These are phyloP conservation scores for Gonapodya prolifera DNA, from an alignment of 192 early-diverging fungal genomes.

Conservation along the genomic window DNA sequence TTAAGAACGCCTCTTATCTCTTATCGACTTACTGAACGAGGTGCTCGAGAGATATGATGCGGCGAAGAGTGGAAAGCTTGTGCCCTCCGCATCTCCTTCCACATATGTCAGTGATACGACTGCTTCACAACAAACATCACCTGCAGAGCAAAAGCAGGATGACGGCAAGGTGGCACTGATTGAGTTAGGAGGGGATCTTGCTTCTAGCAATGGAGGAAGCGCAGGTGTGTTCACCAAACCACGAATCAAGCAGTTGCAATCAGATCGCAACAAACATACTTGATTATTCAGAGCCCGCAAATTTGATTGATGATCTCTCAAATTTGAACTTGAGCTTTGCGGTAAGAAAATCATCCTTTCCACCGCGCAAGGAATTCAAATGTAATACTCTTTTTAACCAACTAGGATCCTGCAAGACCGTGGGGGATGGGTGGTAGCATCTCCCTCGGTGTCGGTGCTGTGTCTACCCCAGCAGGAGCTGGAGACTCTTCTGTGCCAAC, in stretches of 20 bases:
- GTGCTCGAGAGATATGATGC: conserved; percentile 17
- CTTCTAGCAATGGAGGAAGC: background rate
- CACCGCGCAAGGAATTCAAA: background rate
- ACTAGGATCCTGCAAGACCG: background rate
- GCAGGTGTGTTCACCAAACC: background rate
- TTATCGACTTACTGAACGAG: conserved; percentile 24
- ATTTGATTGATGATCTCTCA: background rate
- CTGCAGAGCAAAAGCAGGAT: background rate
- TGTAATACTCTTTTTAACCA: background rate
- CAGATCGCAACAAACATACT: background rate
- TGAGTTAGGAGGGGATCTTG: background rate
- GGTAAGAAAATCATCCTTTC: background rate
- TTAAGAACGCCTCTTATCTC: conserved; percentile 21
- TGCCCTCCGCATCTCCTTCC: background rate
- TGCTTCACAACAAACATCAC: background rate
- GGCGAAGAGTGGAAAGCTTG: conserved; percentile 5
- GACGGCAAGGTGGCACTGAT: background rate
- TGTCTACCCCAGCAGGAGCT: background rate
- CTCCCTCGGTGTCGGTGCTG: background rate
- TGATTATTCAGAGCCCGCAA: background rate
- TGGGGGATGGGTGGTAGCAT: background rate
- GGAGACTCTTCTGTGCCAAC: background rate
- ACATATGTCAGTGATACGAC: background rate
- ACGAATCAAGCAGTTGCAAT: too few relatives aligned
- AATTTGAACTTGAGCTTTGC: background rate